Evolutionary conservation across 169 alveolate species (phyloP), one percentile per base, ranked within the genome.

Genomic region (Eimeria acervulina): DNA sequence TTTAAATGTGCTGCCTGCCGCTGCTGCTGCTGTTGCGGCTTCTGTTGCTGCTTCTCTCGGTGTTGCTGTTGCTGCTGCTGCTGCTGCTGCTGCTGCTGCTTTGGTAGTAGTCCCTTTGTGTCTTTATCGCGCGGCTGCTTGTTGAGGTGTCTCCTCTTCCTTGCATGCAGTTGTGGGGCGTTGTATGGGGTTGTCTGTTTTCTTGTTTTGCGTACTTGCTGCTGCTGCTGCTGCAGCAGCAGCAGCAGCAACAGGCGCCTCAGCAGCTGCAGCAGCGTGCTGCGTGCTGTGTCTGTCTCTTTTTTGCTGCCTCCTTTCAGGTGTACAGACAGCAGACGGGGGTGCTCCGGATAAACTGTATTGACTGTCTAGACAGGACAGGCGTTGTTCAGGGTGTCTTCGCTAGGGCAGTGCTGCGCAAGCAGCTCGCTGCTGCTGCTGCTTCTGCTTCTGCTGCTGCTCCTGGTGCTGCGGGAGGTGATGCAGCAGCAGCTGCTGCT

Each of bases 291-390:
- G 10, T 21, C 59, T 38, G 85, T 33, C 80, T 96, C 78, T 95
- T 98, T 33, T 63, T 55, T n/a, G n/a, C n/a, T 47, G 55, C 12
- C 19, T 47, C 55, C 12, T 47, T 7, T 47, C 12, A 47, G 55
- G 55, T 47, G 55, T 47, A 47, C 66, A 38, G 52, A n/a, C 92
- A 83, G 52, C 99, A 99, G 98, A 98, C 97, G 81, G 99, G 99
- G 44, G 98, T 99, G 1, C 95, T 99, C 44, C 97, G 99, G 66
- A 98, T 99, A 33, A 99, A 99, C 97, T 99, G 99, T 95, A 95
- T 99, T 78, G 99, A 99, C 95, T 99, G 99, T 95, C 97, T 99
- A 36, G 99, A 99, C 97, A 97, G 99, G 93, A 99, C 99, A 3
- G 99, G 99, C 96, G 99, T 98, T 10, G 97, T 99, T 42, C 99